Evolutionary conservation across 2,329 filamentous ascomycete genomes (phyloP), one percentile per base, ranked within the genome.

Genomic region (Colletotrichum sp.): DNA sequence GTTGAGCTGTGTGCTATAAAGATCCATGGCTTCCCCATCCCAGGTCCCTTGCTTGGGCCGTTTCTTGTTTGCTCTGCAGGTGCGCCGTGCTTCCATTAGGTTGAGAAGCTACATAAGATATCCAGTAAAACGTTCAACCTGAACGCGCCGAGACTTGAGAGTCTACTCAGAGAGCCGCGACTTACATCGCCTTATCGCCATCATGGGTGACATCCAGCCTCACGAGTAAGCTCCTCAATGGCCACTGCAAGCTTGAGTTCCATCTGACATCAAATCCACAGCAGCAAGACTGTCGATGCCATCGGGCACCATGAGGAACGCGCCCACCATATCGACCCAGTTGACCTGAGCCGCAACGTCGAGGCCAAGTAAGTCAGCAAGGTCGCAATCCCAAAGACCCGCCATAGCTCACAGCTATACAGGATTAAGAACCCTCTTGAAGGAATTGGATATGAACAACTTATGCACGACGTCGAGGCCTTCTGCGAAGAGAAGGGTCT

Each of bases 401-500:
- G 12, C 62, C 32, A 32, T 22, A 8, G 6, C 10, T 43, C 18
- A 34, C 43, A 61, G 25, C n/a, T 61, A 30, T 22, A 12, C 56
- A 88, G 86, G 78, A 87, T 88, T 76, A 85, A 84, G 76, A 89
- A 89, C 74, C 87, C 87, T 28, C 84, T 89, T 39, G 84, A 85
- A 62, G 87, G 87, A 16, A 88, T 92, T 70, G 85, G 90, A 9
- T 86, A 85, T 62, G 84, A 86, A 5, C 83, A 88, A 70, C 87
- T 92, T n/a, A 87, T 92, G 83, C 81, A 83, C 39, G 88, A 93
- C 79, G 92, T 92, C 36, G 88, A 91, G 67, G 86, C 86, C n/a
- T 95, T 94, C 79, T 93, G 92, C 52, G 85, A 86, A 16, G 84
- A 89, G 56, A 90, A 93, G 78, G 88, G 88, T 28, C 87, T 96